Base-by-base conservation (phyloP, 2,329 filamentous ascomycete species). In the Triangularia setosa region DNA sequence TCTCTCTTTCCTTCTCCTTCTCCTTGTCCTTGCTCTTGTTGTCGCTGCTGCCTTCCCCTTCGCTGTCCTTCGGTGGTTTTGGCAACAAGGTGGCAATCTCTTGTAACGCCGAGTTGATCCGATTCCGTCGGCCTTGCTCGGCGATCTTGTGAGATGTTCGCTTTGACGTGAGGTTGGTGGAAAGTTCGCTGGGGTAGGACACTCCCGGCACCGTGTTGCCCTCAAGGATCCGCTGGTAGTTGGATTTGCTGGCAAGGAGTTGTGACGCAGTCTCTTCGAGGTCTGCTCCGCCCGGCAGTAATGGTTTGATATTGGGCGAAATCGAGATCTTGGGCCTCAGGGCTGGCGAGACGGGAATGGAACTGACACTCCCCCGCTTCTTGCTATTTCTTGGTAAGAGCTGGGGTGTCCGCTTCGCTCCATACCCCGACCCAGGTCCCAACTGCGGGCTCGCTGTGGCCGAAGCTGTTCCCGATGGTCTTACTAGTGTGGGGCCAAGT, bases 131-230 rank as follows among this genome's bases (percentile, higher is more conserved):
- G 6, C 95, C 95, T 79, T 99, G 95, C 78, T 99, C 95, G 18
- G 95, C 95, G 69, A 99, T 92, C 78, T 99, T 99, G 80, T 99
- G 95, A 53, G 93, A 97, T 1, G 95, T 98, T 61, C 94, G 90
- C 80, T 99, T 99, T 2, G 93, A 97, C 0, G 93, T 97, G 25
- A 99, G 80, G 69, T 97, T 97, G 23, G 93, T 96, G 6, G 93
- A 96, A 52, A 99, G 83, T 60, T 93, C 91, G 70, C 91, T 92
- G 0, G 94, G 93, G 71, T 97, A 98, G 1, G 90, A 90, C 12
- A 97, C 90, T 12, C 94, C 94, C 0, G 93, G 93, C 0, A 97
- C 87, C 63, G 90, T 89, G 59, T 93, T 98, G 58, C 95, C 95
- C 75, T 98, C 95, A 11, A 99, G 79, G 40, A 99, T 95, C 72